Percentiles rank a stretch among this genome's conserved stretches.
phyloP scores from a whole-genome alignment of 306 rosid species.

The Medicago truncatula region DNA sequence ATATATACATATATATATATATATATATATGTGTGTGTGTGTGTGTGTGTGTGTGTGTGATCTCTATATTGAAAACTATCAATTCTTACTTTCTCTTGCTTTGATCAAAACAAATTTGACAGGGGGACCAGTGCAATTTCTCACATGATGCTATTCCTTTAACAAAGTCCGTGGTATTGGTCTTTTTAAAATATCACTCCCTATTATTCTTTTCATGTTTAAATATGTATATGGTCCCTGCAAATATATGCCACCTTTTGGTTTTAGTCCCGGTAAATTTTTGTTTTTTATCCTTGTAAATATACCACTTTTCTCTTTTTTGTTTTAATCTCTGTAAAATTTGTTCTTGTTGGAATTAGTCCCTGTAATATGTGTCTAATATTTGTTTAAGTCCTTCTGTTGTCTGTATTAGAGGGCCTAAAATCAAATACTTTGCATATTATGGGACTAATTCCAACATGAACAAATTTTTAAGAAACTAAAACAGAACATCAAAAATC shows the following conservation, averaged over 20 bases:
- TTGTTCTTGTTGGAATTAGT: neutral
- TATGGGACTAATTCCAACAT: neutral
- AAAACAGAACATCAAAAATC: neutral
- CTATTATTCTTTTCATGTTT: neutral
- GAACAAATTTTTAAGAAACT: neutral
- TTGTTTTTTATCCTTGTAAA: neutral
- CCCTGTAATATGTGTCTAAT: neutral
- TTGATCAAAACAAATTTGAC: slow-evolving; percentile 43
- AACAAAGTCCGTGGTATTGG: slow-evolving; percentile 76
- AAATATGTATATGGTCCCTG: neutral
- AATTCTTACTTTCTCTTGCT: slow-evolving; percentile 32
- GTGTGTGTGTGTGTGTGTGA: no score
- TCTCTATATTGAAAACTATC: slow-evolving; percentile 12
- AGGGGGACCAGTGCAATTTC: slow-evolving; percentile 88
- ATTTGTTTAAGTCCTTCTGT: neutral
- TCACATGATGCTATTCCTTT: slow-evolving; percentile 77
- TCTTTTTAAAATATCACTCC: slow-evolving; percentile 8
- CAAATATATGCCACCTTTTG: neutral
- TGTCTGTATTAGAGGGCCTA: neutral
- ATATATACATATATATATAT: no score
- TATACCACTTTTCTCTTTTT: neutral
- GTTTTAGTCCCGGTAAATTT: neutral
- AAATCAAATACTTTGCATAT: neutral
- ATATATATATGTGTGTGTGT: no score
- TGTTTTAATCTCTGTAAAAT: neutral